Percentiles rank a stretch among this genome's conserved stretches.
phyloP scores from a whole-genome alignment of 148 eudicot species.

The Cornus kousa region DNA sequence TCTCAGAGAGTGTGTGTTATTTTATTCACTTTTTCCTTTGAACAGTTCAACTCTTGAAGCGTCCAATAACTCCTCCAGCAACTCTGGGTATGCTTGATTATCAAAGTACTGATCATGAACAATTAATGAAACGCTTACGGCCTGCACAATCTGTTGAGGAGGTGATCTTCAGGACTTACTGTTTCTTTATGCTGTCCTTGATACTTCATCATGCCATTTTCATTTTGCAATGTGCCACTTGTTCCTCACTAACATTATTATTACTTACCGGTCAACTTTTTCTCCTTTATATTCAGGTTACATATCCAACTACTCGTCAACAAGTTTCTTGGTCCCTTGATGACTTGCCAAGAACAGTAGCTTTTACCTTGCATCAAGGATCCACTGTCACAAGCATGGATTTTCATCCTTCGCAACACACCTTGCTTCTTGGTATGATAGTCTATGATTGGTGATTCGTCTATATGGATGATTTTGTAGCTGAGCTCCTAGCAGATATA shows the following conservation, averaged over 20 bases:
- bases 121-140: conserved; percentile 79
- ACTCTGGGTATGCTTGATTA: conserved; percentile 70
- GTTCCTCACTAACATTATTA: not conserved
- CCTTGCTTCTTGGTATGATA: conserved; percentile 69
- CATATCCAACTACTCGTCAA: conserved; percentile 71
- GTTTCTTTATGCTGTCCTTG: not conserved
- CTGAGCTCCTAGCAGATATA: conserved; percentile 1
- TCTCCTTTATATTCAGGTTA: conserved; percentile 46
- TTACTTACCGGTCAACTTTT: not conserved
- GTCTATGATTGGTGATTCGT: not conserved
- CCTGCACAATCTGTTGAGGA: conserved; percentile 82
- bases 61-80: conserved; percentile 71
- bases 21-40: conserved; percentile 11
- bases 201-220: not conserved
- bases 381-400: conserved; percentile 84
- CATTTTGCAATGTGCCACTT: not conserved
- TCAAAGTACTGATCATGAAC: conserved; percentile 85
- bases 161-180: conserved; percentile 29
- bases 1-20: not conserved
- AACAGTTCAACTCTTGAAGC: conserved; percentile 58
- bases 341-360: conserved; percentile 86
- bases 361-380: conserved; percentile 72
- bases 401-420: conserved; percentile 78
- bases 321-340: conserved; percentile 67
- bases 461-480: not conserved